phyloP scores from a whole-genome alignment of 2,329 filamentous ascomycete species.

The Purpureocillium lavendulum region DNA sequence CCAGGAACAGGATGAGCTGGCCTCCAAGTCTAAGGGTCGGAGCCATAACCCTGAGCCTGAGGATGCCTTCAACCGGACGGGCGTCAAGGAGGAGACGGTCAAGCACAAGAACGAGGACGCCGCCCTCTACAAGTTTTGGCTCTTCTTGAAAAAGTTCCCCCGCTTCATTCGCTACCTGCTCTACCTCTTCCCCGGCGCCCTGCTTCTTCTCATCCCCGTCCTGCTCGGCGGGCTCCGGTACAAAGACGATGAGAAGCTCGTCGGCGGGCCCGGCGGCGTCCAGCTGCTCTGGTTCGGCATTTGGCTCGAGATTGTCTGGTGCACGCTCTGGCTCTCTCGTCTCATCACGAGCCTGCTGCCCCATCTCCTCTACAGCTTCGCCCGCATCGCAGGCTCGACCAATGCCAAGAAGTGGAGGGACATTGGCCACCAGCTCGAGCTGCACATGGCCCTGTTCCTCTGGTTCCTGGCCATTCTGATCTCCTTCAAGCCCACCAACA shows the following conservation, averaged over 20 bases:
- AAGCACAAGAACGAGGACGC: slow-evolving; percentile 25
- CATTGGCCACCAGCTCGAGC: slow-evolving; percentile 74
- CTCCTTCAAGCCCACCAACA: slow-evolving; percentile 78
- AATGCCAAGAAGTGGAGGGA: slow-evolving; percentile 91
- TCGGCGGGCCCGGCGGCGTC: slow-evolving; percentile 63
- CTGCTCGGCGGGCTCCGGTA: slow-evolving; percentile 33
- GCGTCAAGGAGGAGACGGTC: slow-evolving; percentile 15
- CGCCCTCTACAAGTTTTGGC: slow-evolving; percentile 31
- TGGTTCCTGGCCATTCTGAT: slow-evolving; percentile 85
- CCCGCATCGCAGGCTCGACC: slow-evolving; percentile 71
- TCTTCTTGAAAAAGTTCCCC: slow-evolving; percentile 39
- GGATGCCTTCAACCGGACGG: slow-evolving; percentile 35
- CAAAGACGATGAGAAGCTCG: slow-evolving; percentile 32
- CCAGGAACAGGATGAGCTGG: slow-evolving; percentile 26
- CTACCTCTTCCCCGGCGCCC: slow-evolving; percentile 37
- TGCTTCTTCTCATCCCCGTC: slow-evolving; percentile 36
- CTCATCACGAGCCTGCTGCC: slow-evolving; percentile 45
- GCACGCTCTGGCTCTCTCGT: slow-evolving; percentile 73
- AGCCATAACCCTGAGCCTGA: slow-evolving; percentile 28
- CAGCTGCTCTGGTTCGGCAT: slow-evolving; percentile 84
- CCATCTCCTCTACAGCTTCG: slow-evolving; percentile 37
- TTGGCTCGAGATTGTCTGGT: slow-evolving; percentile 91
- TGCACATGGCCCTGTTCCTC: slow-evolving; percentile 79
- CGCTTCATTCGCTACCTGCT: slow-evolving; percentile 39
- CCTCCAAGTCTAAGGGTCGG: slow-evolving; percentile 17